Percentiles rank a stretch among this genome's conserved stretches.
phyloP scores from a whole-genome alignment of 257 asterid species.

The Linaria vulgaris region DNA sequence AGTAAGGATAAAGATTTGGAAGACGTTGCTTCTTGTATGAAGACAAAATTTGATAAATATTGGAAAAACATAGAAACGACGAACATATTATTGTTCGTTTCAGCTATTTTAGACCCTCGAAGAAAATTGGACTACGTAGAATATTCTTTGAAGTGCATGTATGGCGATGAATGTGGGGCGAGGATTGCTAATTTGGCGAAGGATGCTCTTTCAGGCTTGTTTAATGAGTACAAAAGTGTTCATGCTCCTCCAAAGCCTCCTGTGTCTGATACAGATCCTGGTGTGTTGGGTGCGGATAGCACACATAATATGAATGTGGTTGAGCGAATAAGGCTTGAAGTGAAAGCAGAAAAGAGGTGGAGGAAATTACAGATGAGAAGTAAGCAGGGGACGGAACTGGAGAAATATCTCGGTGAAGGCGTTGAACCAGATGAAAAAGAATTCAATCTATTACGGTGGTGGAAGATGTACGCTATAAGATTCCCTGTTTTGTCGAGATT shows the following conservation, averaged over 20 bases:
- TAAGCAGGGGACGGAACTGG: neutral
- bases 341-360: no score
- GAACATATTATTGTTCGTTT: constrained; percentile 7
- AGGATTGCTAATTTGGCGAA: neutral
- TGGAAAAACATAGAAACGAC: neutral
- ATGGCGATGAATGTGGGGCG: neutral
- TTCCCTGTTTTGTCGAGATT: constrained; percentile 14
- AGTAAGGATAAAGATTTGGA: neutral
- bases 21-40: neutral
- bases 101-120: constrained; percentile 6
- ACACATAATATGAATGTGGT: neutral
- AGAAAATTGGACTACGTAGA: neutral
- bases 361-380: neutral
- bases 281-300: no score
- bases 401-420: neutral
- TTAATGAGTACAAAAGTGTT: constrained; percentile 1
- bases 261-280: neutral
- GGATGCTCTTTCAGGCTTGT: constrained; percentile 6
- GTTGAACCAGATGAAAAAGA: neutral
- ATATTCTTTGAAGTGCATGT: neutral
- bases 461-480: constrained; percentile 1
- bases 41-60: neutral
- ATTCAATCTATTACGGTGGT: constrained; percentile 18
- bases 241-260: neutral
- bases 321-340: neutral